These are phyloP conservation scores for Suillus spraguei DNA, from an alignment of 768 basidiomycete genomes.

Conservation along the genomic window DNA sequence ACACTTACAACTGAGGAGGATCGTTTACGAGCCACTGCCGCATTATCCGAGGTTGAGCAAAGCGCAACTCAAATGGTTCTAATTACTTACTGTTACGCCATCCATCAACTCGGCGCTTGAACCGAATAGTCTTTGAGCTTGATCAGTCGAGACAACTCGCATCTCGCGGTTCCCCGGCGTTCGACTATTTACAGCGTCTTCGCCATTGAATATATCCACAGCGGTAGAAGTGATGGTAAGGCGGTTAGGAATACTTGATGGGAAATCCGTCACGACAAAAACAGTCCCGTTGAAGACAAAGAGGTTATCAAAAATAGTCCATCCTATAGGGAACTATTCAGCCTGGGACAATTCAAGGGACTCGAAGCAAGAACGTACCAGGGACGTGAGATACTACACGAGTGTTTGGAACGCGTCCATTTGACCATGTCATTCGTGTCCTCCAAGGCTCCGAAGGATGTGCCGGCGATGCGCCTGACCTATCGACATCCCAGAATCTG, in stretches of 20 bases:
- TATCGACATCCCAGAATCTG: slow-evolving; percentile 8
- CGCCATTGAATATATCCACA: slow-evolving; percentile 56
- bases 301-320: slow-evolving; percentile 87
- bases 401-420: slow-evolving; percentile 53
- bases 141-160: slow-evolving; percentile 66
- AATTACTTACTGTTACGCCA: slow-evolving; percentile 65
- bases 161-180: slow-evolving; percentile 81
- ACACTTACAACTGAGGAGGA: slow-evolving; percentile 76
- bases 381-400: slow-evolving; percentile 75
- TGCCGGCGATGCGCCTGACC: slow-evolving; percentile 12
- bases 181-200: slow-evolving; percentile 55
- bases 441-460: slow-evolving; percentile 29
- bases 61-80: neutral
- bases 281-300: slow-evolving; percentile 82
- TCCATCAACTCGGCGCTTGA: slow-evolving; percentile 72
- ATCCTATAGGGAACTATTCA: slow-evolving; percentile 51
- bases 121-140: slow-evolving; percentile 74
- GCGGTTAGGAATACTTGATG: slow-evolving; percentile 64
- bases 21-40: slow-evolving; percentile 80
- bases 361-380: slow-evolving; percentile 42
- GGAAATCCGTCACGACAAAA: slow-evolving; percentile 79
- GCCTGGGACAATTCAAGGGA: neutral
- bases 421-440: slow-evolving; percentile 42
- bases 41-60: neutral
- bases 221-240: slow-evolving; percentile 74